Evolutionary conservation across 192 early-diverging fungal species (phyloP).

Genomic region (Entomortierella chlamydospora): DNA sequence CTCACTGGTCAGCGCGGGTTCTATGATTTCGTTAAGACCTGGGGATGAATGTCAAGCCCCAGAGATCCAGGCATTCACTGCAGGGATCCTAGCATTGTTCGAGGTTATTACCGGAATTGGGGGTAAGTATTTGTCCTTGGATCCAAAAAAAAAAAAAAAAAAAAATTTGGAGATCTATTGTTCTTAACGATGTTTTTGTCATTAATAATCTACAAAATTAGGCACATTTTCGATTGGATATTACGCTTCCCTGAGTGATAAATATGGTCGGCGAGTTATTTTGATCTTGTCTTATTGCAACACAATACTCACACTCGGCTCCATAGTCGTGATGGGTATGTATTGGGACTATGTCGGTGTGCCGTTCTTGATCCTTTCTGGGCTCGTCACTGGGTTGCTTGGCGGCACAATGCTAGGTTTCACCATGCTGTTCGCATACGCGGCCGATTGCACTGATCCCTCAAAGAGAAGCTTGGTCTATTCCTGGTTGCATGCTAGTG

Average conservation of each 20-base stretch:
- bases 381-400: conserved; percentile 25
- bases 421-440: conserved; percentile 41
- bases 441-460: conserved; percentile 50
- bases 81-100: conserved; percentile 28
- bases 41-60: conserved; percentile 11
- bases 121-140: conserved; percentile 17
- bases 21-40: neutral
- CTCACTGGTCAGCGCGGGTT: neutral
- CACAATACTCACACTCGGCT: conserved; percentile 9
- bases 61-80: conserved; percentile 45
- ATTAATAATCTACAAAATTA: conserved; percentile 10
- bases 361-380: conserved; percentile 30
- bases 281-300: conserved; percentile 21
- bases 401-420: conserved; percentile 13
- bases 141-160: no score
- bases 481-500: conserved; percentile 34
- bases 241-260: conserved; percentile 43
- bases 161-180: neutral
- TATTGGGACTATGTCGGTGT: conserved; percentile 46
- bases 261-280: conserved; percentile 35
- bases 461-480: conserved; percentile 32
- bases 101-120: conserved; percentile 40
- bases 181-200: neutral
- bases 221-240: conserved; percentile 38
- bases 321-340: conserved; percentile 22